phyloP scores from a whole-genome alignment of 345 rosid genomes.

The Draba incana region DNA sequence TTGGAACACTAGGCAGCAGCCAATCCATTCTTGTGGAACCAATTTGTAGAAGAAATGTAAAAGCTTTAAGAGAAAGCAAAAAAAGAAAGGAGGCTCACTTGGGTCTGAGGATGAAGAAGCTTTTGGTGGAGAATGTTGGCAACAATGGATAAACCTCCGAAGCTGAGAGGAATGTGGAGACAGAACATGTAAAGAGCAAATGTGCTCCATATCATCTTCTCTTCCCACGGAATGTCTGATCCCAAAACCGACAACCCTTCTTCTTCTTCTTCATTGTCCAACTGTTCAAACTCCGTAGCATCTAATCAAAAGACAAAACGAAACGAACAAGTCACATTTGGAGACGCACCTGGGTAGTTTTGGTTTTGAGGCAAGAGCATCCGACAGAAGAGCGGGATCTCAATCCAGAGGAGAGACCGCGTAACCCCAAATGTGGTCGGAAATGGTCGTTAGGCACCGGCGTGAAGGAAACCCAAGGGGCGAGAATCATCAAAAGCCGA shows the following conservation, averaged over 20 bases:
- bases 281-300: background rate
- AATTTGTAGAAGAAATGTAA: background rate
- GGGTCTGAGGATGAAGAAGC: slow-evolving; percentile 75
- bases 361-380: slow-evolving; percentile 30
- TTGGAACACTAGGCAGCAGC: too few relatives aligned
- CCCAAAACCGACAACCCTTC: slow-evolving; percentile 62
- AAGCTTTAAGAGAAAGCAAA: background rate
- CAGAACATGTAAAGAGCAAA: slow-evolving; percentile 73
- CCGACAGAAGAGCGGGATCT: slow-evolving; percentile 11
- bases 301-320: background rate
- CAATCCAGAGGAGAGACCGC: slow-evolving; percentile 16
- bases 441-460: slow-evolving; percentile 19
- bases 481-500: slow-evolving; percentile 30
- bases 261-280: slow-evolving; percentile 28
- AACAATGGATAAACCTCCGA: slow-evolving; percentile 77
- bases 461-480: slow-evolving; percentile 31
- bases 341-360: slow-evolving; percentile 12
- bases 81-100: slow-evolving; percentile 47
- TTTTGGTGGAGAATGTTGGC: slow-evolving; percentile 56
- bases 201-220: slow-evolving; percentile 64
- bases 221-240: slow-evolving; percentile 71
- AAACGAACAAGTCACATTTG: too few relatives aligned
- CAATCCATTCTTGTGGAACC: too few relatives aligned
- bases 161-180: slow-evolving; percentile 81
- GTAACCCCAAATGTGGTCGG: slow-evolving; percentile 6